Evolutionary conservation across 441 rosid genomes (phyloP).

Genomic region (Metrosideros polymorpha): DNA sequence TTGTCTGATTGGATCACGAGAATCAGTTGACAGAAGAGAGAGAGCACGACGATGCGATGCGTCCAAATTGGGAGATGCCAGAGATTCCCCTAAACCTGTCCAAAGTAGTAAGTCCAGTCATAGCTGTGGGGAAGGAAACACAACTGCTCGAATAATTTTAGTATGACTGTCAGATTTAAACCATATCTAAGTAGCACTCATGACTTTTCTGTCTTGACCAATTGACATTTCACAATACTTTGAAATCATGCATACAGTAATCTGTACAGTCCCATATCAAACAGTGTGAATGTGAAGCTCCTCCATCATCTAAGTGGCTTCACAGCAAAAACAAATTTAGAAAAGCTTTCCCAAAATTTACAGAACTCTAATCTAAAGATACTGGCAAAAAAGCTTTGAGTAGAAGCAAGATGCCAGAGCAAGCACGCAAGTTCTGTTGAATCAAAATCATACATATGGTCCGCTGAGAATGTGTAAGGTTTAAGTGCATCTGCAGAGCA

Average conservation of each 20-base stretch:
- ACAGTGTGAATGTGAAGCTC: neutral
- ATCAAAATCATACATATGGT: neutral
- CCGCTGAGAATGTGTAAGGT: neutral
- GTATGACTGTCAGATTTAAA: neutral
- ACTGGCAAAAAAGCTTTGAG: neutral
- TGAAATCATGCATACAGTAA: neutral
- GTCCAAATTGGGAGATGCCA: conserved; percentile 42
- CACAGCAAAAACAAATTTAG: neutral
- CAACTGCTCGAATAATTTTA: neutral
- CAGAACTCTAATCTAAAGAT: neutral
- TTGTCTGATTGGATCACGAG: conserved; percentile 43
- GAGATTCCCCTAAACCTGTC: conserved; percentile 44
- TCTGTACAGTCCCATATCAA: neutral
- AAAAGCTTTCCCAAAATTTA: neutral
- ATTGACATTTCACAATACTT: neutral
- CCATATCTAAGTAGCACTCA: neutral
- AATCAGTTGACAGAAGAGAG: conserved; percentile 98
- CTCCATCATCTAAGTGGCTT: neutral
- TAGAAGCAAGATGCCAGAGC: neutral
- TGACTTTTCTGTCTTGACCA: neutral
- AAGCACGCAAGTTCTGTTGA: neutral
- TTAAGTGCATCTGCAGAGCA: neutral
- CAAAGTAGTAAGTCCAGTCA: neutral
- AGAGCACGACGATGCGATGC: conserved; percentile 82
- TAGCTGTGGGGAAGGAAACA: neutral